These are phyloP conservation scores for Abelmoschus esculentus DNA, from an alignment of 345 rosid species.

Conservation along the genomic window DNA sequence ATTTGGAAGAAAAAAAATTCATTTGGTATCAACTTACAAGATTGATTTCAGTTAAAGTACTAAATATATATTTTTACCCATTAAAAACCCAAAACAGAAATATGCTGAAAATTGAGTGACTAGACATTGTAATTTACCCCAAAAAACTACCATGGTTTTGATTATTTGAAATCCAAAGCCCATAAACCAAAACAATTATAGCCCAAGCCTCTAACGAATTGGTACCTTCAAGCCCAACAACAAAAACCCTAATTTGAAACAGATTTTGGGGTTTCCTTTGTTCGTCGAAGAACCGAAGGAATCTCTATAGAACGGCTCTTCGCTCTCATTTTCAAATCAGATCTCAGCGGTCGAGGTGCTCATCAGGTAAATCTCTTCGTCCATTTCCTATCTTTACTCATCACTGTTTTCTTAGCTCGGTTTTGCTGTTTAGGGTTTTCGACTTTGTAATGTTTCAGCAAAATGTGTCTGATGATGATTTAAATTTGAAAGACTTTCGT, in stretches of 20 bases:
- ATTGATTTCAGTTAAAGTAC: no score
- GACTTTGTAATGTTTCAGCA: background rate
- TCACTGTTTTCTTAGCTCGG: background rate
- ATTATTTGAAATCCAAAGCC: background rate
- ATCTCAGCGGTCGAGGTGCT: background rate
- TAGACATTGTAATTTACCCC: no score
- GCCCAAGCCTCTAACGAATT: background rate
- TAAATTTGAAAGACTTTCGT: slow-evolving; percentile 32
- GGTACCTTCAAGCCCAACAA: background rate
- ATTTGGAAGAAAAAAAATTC: no score
- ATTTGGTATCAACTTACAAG: no score
- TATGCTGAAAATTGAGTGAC: no score
- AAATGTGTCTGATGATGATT: slow-evolving; percentile 38
- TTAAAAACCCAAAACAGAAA: no score
- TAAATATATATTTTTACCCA: no score
- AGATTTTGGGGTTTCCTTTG: background rate
- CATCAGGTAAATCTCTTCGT: background rate
- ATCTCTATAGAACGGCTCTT: background rate
- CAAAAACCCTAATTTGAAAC: background rate
- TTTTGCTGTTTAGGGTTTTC: background rate
- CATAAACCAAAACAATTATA: background rate
- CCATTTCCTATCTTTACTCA: background rate
- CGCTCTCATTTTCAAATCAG: background rate
- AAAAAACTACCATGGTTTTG: background rate
- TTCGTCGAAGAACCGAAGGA: background rate